Evolutionary conservation across 768 basidiomycete species (phyloP).

Genomic region (Amanita thiersii): DNA sequence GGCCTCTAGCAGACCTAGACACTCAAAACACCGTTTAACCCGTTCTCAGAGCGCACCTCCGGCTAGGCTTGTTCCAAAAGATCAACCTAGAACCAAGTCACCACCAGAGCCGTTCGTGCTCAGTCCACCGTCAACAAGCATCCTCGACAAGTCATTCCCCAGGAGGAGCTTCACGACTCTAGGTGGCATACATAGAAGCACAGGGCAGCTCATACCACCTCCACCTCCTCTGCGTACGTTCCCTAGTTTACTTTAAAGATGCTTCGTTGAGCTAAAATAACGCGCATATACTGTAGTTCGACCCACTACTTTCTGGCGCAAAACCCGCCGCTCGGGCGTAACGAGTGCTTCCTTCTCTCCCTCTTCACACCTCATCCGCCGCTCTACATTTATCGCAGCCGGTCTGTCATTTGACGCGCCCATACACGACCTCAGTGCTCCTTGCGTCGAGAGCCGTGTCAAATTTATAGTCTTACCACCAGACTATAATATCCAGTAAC

Average conservation of each 20-base stretch:
- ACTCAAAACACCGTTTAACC: slow-evolving; percentile 28
- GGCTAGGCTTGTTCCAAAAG: slow-evolving; percentile 9
- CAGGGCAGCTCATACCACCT: slow-evolving; percentile 45
- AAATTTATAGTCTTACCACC: slow-evolving; percentile 37
- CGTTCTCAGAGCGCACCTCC: slow-evolving; percentile 41
- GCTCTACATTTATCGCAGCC: slow-evolving; percentile 73
- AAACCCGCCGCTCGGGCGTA: slow-evolving; percentile 64
- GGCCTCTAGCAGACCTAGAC: slow-evolving; percentile 7
- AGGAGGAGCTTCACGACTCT: slow-evolving; percentile 23
- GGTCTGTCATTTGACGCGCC: slow-evolving; percentile 63
- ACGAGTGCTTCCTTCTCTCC: slow-evolving; percentile 67
- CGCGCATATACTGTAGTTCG: no score
- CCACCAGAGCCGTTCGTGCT: slow-evolving; percentile 7
- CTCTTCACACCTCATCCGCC: slow-evolving; percentile 62
- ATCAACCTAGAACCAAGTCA: slow-evolving; percentile 5
- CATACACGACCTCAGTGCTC: slow-evolving; percentile 49
- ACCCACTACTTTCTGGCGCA: slow-evolving; percentile 79
- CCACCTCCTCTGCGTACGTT: slow-evolving; percentile 59
- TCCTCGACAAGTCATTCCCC: slow-evolving; percentile 10
- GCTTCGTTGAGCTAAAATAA: slow-evolving; percentile 20
- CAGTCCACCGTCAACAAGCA: slow-evolving; percentile 7
- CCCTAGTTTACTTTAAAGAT: background rate
- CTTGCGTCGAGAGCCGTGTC: slow-evolving; percentile 53
- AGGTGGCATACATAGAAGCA: slow-evolving; percentile 21
- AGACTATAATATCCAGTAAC: slow-evolving; percentile 24